Evolutionary conservation across 441 rosid species (phyloP), one percentile per base, ranked within the genome.

Genomic region (Euphorbia schlechtendalii): DNA sequence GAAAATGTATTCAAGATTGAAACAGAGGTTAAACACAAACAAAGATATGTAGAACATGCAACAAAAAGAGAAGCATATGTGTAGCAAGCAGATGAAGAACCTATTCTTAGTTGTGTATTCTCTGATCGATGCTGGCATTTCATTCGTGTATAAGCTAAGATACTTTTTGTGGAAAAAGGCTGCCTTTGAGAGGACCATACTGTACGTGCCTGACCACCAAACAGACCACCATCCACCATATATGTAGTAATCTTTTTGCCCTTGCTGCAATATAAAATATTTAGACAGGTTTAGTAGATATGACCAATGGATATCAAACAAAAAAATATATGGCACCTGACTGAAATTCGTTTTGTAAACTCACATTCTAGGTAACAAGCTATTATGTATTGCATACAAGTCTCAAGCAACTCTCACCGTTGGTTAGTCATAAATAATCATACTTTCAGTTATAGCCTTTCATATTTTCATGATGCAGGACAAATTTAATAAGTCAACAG

Each of bases 141-240:
- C 77, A 62, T 88, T 78, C 12, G 89, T 90, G 77, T 92, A 92
- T 59, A 86, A 76, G 17, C 63, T 74, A 20, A 92, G 90, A 66
- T 88, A 92, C 71, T 90, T 92, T 67, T 88, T 92, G 87, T 92
- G 98, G 85, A 92, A 88, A 78, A 92, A 92, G 49, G 97, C 89
- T 36, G 97, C 97, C 76, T 92, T 92, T 54, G 98, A 88, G 72
- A 92, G 98, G 36, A 92, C 84, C 96, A 90, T 88, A 70, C 88
- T 92, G 58, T 92, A 92, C 7, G 87, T 83, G 64, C 98, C 98
- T 8, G 89, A 85, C 97, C 98, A 90, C 98, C 98, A 92, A 66
- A 92, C 98, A 63, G 98, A 90, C 97, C 98, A 92, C 98, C 98
- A 92, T 60, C 98, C 97, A 30, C 85, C 84, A 78, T 92, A 92